phyloP scores from a whole-genome alignment of 2,329 filamentous ascomycete species.

The Xenosphaeropsis pyriputrescens region DNA sequence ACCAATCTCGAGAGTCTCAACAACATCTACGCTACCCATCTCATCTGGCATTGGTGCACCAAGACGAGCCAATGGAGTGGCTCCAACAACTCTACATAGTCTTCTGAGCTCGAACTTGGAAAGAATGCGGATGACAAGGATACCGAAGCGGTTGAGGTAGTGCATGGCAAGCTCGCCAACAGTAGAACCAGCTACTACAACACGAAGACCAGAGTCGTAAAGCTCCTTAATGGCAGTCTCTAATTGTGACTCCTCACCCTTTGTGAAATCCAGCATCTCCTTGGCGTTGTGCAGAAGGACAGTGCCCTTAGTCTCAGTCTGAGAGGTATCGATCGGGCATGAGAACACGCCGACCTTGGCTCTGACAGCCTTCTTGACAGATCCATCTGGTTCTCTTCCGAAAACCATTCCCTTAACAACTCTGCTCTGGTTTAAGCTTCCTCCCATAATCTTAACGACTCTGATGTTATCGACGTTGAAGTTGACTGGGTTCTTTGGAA shows the following conservation, averaged over 20 bases:
- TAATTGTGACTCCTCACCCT: constrained; percentile 86
- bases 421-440: constrained; percentile 81
- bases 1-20: constrained; percentile 95
- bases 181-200: constrained; percentile 84
- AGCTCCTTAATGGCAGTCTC: constrained; percentile 90
- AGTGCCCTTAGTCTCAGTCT: constrained; percentile 98
- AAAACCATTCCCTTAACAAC: constrained; percentile 99
- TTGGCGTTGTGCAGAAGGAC: constrained; percentile 93
- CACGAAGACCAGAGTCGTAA: constrained; percentile 82
- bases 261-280: constrained; percentile 98
- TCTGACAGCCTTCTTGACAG: constrained; percentile 77
- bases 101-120: constrained; percentile 96
- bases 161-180: constrained; percentile 92
- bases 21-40: constrained; percentile 88
- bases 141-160: constrained; percentile 95
- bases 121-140: constrained; percentile 89
- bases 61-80: constrained; percentile 86
- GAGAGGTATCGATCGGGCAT: constrained; percentile 86
- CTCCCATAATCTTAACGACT: constrained; percentile 99
- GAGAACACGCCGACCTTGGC: constrained; percentile 96
- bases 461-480: constrained; percentile 99
- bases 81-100: constrained; percentile 89
- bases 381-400: constrained; percentile 83
- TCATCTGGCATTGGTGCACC: constrained; percentile 99
- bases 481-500: constrained; percentile 88